Evolutionary conservation across 345 rosid genomes (phyloP).

Genomic region (Populus davidiana): DNA sequence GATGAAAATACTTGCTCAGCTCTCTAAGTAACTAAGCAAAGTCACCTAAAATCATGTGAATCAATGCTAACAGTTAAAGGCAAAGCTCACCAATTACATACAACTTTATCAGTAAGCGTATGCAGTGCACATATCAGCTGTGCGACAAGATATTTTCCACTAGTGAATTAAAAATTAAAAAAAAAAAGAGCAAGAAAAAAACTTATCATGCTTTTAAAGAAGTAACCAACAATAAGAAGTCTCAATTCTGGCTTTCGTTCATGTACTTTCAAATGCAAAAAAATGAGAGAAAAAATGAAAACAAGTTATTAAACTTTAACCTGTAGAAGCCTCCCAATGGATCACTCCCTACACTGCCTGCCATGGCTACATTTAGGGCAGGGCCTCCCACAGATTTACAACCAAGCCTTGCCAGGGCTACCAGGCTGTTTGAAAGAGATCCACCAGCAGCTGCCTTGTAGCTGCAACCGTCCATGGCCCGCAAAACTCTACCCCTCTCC

Average conservation of each 20-base stretch:
- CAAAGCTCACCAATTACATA: too few relatives aligned
- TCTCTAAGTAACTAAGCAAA: background rate
- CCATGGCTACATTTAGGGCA: constrained; percentile 75
- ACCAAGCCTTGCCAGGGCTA: constrained; percentile 86
- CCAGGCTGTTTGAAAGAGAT: constrained; percentile 86
- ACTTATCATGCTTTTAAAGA: background rate
- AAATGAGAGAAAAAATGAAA: constrained; percentile 8
- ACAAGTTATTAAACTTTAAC: constrained; percentile 28
- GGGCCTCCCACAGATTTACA: constrained; percentile 53
- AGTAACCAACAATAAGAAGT: background rate
- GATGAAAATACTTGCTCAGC: background rate
- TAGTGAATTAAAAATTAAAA: background rate
- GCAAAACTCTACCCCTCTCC: constrained; percentile 86
- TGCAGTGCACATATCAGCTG: too few relatives aligned
- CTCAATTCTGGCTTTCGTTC: background rate
- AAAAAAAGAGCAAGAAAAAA: background rate
- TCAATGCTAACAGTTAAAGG: too few relatives aligned
- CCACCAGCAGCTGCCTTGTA: constrained; percentile 99
- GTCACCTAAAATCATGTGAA: too few relatives aligned
- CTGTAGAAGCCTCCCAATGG: constrained; percentile 92
- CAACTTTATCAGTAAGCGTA: too few relatives aligned
- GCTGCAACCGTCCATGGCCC: constrained; percentile 97
- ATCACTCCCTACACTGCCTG: constrained; percentile 85
- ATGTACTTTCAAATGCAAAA: background rate
- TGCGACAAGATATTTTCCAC: too few relatives aligned